Evolutionary conservation across 768 basidiomycete species (phyloP).

Genomic region (Crucibulum laeve): DNA sequence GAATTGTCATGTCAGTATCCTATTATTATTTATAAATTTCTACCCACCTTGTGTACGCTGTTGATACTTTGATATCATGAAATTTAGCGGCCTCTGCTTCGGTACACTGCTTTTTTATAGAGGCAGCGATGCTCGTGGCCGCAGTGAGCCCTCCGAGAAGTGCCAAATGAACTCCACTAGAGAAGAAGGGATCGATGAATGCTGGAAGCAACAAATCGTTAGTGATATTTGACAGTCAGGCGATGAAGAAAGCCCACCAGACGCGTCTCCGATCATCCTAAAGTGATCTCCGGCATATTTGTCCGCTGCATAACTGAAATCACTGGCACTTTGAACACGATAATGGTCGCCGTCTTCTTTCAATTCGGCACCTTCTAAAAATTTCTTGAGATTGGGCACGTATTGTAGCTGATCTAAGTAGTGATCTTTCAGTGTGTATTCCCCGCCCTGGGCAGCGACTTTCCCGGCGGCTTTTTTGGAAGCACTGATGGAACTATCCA

Average conservation of each 20-base stretch:
- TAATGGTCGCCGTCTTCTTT: conserved; percentile 11
- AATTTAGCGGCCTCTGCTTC: conserved; percentile 2
- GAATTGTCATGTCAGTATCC: not conserved
- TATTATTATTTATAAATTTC: not conserved
- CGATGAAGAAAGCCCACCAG: conserved; percentile 12
- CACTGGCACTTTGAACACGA: conserved; percentile 22
- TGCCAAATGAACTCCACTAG: conserved; percentile 3
- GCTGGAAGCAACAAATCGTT: conserved; percentile 37
- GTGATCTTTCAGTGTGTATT: conserved; percentile 15
- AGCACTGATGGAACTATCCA: conserved; percentile 30
- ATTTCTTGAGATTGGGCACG: conserved; percentile 16
- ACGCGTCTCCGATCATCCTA: conserved; percentile 29
- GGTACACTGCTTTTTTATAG: conserved; percentile 1
- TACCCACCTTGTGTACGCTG: not conserved
- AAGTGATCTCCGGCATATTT: conserved; percentile 25
- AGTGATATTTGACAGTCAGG: not conserved
- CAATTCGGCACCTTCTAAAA: conserved; percentile 17
- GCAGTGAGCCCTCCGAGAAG: conserved; percentile 2
- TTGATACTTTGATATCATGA: conserved; percentile 2
- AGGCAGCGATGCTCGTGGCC: conserved; percentile 1
- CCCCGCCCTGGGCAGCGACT: conserved; percentile 5
- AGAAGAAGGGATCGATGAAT: conserved; percentile 6
- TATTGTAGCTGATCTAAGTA: conserved; percentile 24
- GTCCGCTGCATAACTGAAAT: conserved; percentile 29
- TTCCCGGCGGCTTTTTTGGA: conserved; percentile 19